Base-by-base conservation (phyloP, 805 yeast species). In the Suhomyces emberorum region DNA sequence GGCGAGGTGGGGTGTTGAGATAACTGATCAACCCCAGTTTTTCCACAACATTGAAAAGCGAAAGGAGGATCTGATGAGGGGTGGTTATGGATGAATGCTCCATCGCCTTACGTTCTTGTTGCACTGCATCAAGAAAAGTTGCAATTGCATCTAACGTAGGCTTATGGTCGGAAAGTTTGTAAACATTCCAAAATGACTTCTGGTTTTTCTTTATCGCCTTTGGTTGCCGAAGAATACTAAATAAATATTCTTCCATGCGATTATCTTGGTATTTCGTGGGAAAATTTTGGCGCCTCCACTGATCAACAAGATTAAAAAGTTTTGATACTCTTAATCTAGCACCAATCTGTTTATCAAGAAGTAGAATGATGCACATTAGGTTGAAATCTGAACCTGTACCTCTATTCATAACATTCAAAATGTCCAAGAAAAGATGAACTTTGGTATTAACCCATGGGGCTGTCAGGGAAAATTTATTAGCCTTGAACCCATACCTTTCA, bases 361-460 rank as follows among this genome's bases (percentile, higher is more conserved):
- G 35, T 21, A 54, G 33, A 6, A 67, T 31, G 5, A 57, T 29
- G 37, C 59, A 49, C 32, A 67, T 33, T 14, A 65, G 44, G 7
- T 61, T 53, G 37, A 67, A 54, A 26, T 61, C 66, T 15, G 62
- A 42, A 7, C 64, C 63, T 3, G 57, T 36, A 10, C 57, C 61
- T n/a, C 54, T 51, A 8, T 52, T 51, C 3, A 43, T 14, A 56
- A 79, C 57, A 42, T 67, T 71, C 40, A 80, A 47, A 18, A 78
- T 57, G 38, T 78, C 77, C 10, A 81, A 44, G 1, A 81, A 48
- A 30, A 70, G 56, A 19, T 71, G 64, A 0, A 70, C 55, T 30
- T 64, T 61, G 15, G 66, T 68, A 47, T 47, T 66, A 8, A 70
- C 46, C 87, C 87, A 81, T 8, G 65, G 55, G 4, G 80, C 76